These are phyloP conservation scores for Boletus vinaceobasis DNA, from an alignment of 768 basidiomycete genomes.

Conservation along the genomic window DNA sequence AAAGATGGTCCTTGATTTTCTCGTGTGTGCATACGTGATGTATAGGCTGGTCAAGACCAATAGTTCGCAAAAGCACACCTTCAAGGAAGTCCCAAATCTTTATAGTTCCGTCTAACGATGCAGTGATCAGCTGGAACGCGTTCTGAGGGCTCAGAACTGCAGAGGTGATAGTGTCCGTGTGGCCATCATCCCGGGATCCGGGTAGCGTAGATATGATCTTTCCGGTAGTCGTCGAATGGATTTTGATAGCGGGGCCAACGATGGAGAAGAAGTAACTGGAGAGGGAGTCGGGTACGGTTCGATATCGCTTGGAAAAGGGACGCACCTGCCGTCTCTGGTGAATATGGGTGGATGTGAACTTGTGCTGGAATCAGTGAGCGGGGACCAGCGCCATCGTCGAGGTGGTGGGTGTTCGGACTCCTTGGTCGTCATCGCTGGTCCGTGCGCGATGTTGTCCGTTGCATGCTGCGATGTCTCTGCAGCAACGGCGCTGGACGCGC, in stretches of 20 bases:
- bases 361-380: constrained; percentile 64
- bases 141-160: constrained; percentile 81
- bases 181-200: constrained; percentile 40
- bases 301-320: constrained; percentile 10
- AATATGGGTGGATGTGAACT: constrained; percentile 72
- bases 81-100: constrained; percentile 95
- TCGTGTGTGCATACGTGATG: constrained; percentile 70
- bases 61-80: constrained; percentile 69
- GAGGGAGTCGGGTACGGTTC: constrained; percentile 8
- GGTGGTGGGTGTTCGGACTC: constrained; percentile 2
- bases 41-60: constrained; percentile 68
- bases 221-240: constrained; percentile 76
- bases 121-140: constrained; percentile 84
- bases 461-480: constrained; percentile 12
- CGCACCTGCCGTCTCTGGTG: constrained; percentile 84
- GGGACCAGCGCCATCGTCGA: constrained; percentile 55
- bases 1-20: constrained; percentile 63
- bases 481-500: constrained; percentile 35
- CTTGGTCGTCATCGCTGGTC: constrained; percentile 8
- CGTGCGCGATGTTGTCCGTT: constrained; percentile 8
- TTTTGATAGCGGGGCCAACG: constrained; percentile 76
- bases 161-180: constrained; percentile 61
- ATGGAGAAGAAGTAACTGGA: constrained; percentile 87
- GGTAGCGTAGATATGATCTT: constrained; percentile 82
- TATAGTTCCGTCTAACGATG: constrained; percentile 77